phyloP scores from a whole-genome alignment of 2,329 filamentous ascomycete species.

The Fusarium torreyae region DNA sequence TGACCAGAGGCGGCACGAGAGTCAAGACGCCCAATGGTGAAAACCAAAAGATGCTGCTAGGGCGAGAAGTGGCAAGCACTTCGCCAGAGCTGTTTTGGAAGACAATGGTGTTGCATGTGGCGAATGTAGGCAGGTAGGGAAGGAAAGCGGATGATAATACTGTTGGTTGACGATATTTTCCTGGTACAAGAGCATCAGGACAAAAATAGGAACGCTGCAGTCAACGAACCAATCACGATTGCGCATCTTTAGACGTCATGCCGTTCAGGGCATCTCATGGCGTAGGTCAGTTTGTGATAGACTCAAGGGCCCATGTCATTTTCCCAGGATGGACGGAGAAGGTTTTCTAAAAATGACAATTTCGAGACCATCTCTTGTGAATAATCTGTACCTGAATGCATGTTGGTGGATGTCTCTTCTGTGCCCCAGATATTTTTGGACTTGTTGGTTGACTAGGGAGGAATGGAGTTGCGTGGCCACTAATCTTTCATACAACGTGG shows the following conservation, averaged over 20 bases:
- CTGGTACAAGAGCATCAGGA: conserved; percentile 2
- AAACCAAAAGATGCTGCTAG: conserved; percentile 25
- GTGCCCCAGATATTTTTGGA: conserved; percentile 14
- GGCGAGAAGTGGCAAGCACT: conserved; percentile 36
- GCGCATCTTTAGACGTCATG: neutral
- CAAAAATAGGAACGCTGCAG: conserved; percentile 33
- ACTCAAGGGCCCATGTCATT: conserved; percentile 12
- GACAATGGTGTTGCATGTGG: conserved; percentile 10
- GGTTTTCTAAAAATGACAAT: conserved; percentile 22
- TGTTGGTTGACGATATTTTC: conserved; percentile 5
- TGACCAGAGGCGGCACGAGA: conserved; percentile 23
- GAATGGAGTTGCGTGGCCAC: conserved; percentile 12
- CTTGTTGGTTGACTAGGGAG: conserved; percentile 3
- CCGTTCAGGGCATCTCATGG: conserved; percentile 6
- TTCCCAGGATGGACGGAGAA: conserved; percentile 6
- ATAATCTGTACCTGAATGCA: conserved; percentile 17
- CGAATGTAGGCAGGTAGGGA: conserved; percentile 6
- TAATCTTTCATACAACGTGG: conserved; percentile 2
- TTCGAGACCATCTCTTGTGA: conserved; percentile 3
- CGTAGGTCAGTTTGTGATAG: conserved; percentile 9
- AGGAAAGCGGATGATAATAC: conserved; percentile 12
- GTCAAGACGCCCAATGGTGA: conserved; percentile 36
- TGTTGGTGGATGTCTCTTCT: neutral
- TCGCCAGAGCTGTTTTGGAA: conserved; percentile 12
- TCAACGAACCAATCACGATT: conserved; percentile 9